phyloP scores from a whole-genome alignment of 345 rosid species.

The Xanthoceras sorbifolium region DNA sequence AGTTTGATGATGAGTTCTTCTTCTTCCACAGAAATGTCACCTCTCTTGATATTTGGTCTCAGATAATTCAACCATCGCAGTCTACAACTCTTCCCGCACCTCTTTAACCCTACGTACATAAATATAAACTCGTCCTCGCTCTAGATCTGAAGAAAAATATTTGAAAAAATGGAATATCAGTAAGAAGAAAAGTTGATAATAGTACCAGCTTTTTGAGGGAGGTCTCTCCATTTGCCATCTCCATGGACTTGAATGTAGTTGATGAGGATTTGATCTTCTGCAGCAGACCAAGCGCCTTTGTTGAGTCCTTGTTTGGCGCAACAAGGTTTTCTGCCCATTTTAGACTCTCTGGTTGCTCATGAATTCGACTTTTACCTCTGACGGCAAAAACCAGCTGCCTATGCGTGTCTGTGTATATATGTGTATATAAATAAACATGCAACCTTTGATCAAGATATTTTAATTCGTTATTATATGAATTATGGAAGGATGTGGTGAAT shows the following conservation, averaged over 20 bases:
- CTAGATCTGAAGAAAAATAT: too few relatives aligned
- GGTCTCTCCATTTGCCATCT: constrained; percentile 42
- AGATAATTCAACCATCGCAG: constrained; percentile 44
- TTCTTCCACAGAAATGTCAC: constrained; percentile 37
- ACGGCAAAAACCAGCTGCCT: too few relatives aligned
- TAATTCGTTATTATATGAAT: too few relatives aligned
- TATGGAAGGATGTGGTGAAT: too few relatives aligned
- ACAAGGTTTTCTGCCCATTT: constrained; percentile 35
- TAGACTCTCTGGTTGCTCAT: background rate
- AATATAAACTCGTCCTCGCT: background rate
- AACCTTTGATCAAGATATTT: too few relatives aligned
- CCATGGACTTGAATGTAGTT: constrained; percentile 38
- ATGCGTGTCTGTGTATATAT: too few relatives aligned
- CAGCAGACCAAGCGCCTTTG: constrained; percentile 35
- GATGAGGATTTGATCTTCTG: constrained; percentile 33
- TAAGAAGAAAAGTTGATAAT: background rate
- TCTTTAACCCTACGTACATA: constrained; percentile 27
- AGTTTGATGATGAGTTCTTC: constrained; percentile 41
- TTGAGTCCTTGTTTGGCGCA: constrained; percentile 31
- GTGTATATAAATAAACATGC: too few relatives aligned
- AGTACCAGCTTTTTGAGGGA: constrained; percentile 40
- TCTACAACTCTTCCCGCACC: constrained; percentile 44
- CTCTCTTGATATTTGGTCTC: constrained; percentile 41
- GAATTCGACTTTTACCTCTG: too few relatives aligned
- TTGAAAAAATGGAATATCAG: background rate